These are phyloP conservation scores for Furcasterigmium furcatum DNA, from an alignment of 2,329 filamentous ascomycete species.

Conservation along the genomic window DNA sequence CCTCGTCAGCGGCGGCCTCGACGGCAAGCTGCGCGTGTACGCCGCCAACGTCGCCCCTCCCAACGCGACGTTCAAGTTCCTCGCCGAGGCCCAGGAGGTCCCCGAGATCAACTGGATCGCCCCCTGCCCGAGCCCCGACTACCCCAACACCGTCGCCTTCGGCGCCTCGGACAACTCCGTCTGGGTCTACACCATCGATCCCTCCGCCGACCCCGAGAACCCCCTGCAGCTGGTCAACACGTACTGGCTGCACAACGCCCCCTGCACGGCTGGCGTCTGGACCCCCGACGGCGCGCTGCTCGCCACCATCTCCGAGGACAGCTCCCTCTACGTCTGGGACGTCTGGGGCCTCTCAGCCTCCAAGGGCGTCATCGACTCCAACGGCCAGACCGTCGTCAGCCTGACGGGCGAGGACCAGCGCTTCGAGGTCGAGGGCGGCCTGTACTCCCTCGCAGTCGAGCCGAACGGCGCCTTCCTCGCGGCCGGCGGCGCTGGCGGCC, in stretches of 20 bases:
- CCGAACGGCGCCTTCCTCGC: constrained; percentile 77
- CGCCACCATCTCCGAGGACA: constrained; percentile 85
- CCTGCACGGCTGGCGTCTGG: constrained; percentile 90
- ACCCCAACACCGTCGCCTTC: constrained; percentile 80
- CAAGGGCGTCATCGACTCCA: constrained; percentile 44
- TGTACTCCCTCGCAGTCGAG: constrained; percentile 84
- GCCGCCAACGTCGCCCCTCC: constrained; percentile 41
- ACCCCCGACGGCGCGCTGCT: constrained; percentile 82
- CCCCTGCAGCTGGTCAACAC: constrained; percentile 77
- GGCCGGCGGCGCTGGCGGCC: constrained; percentile 82
- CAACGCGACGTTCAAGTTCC: constrained; percentile 51
- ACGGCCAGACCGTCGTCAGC: constrained; percentile 66
- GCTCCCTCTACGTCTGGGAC: constrained; percentile 88
- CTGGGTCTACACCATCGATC: constrained; percentile 90
- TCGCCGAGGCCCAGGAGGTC: constrained; percentile 82
- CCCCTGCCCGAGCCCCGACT: constrained; percentile 66
- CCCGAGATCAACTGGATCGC: constrained; percentile 92
- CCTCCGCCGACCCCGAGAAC: constrained; percentile 50
- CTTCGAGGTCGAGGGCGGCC: constrained; percentile 85
- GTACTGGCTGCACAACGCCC: constrained; percentile 84
- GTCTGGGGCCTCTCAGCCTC: constrained; percentile 76
- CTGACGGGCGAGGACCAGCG: constrained; percentile 81
- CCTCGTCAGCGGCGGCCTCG: constrained; percentile 81
- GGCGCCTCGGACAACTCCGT: constrained; percentile 89
- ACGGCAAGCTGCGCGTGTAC: constrained; percentile 77